These are phyloP conservation scores for Spinacia oleracea DNA, from an alignment of 179 eudicot species.

Conservation along the genomic window DNA sequence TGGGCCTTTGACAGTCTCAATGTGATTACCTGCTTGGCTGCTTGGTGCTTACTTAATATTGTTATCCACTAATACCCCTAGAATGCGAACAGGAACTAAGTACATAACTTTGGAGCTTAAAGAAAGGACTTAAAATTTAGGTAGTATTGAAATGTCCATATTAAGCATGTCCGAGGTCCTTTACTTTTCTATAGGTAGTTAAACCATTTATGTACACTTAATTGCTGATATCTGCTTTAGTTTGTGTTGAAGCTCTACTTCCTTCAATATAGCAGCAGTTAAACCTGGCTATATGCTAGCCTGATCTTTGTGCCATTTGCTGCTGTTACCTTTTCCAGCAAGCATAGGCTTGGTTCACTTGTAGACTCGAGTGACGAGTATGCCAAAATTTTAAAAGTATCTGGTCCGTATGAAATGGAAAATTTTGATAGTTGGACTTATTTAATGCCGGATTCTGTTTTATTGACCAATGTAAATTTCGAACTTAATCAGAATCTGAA, in stretches of 20 bases:
- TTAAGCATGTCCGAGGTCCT: neutral
- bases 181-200: neutral
- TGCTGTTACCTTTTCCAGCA: neutral
- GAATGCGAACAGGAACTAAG: neutral
- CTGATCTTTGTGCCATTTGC: neutral
- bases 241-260: neutral
- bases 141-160: neutral
- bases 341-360: neutral
- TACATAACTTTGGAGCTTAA: neutral
- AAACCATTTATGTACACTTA: neutral
- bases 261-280: too few relatives aligned
- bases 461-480: neutral
- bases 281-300: too few relatives aligned
- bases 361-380: neutral
- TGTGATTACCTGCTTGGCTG: constrained; percentile 4
- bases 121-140: neutral
- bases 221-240: neutral
- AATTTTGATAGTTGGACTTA: neutral
- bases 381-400: neutral
- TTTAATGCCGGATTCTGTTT: neutral
- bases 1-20: neutral
- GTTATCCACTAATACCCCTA: neutral
- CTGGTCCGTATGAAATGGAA: neutral
- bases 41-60: neutral
- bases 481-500: neutral